Percentiles rank a stretch among this genome's conserved stretches.
Evolutionary conservation across 108 stramenopile genomes (phyloP).

Genomic region (Fistulifera pelliculosa): DNA sequence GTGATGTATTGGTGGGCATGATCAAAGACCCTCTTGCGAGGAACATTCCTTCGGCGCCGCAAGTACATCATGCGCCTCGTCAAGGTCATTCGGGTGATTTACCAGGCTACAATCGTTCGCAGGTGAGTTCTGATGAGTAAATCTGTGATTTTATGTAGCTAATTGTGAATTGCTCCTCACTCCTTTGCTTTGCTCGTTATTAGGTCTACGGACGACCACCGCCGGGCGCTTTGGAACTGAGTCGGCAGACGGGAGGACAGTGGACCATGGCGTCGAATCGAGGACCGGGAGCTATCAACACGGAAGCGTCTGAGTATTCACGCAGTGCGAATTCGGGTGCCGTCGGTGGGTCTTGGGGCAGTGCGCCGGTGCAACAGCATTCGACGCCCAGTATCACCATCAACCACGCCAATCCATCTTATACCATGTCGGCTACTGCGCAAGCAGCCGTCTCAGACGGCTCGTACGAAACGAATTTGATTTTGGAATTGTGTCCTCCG

Average conservation of each 20-base stretch:
- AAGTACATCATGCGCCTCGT: slow-evolving; percentile 21
- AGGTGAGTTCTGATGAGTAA: too few species aligned
- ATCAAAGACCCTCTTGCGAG: slow-evolving; percentile 84
- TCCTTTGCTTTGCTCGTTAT: not conserved
- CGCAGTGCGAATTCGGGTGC: slow-evolving; percentile 18
- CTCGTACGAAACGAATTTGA: slow-evolving; percentile 81
- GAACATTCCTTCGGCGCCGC: slow-evolving; percentile 15
- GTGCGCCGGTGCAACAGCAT: slow-evolving; percentile 15
- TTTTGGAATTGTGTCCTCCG: slow-evolving; percentile 87
- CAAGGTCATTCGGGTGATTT: slow-evolving; percentile 19
- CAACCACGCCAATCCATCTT: not conserved
- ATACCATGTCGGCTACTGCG: slow-evolving; percentile 1
- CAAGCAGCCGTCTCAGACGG: slow-evolving; percentile 52
- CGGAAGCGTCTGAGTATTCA: too few species aligned
- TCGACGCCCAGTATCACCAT: slow-evolving; percentile 7
- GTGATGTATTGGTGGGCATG: slow-evolving; percentile 64
- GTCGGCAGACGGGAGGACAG: slow-evolving; percentile 67
- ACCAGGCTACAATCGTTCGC: slow-evolving; percentile 6
- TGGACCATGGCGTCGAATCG: slow-evolving; percentile 89
- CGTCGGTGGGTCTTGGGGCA: slow-evolving; percentile 58
- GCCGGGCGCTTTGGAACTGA: slow-evolving; percentile 61
- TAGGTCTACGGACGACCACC: slow-evolving; percentile 37
- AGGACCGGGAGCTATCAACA: slow-evolving; percentile 53
- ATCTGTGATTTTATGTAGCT: too few species aligned
- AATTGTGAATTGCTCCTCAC: too few species aligned